Conservation (phyloP, 2,329 filamentous ascomycete genomes). For the Geosmithia morbida region DNA sequence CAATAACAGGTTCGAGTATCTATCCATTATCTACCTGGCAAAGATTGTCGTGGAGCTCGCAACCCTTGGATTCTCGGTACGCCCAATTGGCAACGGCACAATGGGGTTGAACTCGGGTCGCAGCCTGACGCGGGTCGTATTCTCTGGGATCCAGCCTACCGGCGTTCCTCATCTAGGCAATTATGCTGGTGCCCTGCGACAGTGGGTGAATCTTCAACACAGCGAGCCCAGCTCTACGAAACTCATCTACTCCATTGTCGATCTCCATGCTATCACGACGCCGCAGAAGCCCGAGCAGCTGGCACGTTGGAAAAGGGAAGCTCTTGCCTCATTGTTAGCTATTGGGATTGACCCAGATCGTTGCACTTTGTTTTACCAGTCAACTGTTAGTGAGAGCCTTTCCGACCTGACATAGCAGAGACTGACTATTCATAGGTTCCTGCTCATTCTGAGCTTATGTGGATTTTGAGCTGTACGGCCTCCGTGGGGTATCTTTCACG, state of each 20-base stretch:
- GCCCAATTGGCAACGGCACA: neutral
- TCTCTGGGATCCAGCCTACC: constrained; percentile 95
- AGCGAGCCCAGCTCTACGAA: constrained; percentile 41
- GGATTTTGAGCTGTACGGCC: constrained; percentile 85
- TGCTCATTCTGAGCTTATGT: constrained; percentile 84
- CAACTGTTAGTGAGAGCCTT: constrained; percentile 36
- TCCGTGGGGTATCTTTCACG: constrained; percentile 86
- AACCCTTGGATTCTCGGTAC: neutral
- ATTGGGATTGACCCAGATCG: constrained; percentile 69
- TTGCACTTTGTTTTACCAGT: constrained; percentile 73
- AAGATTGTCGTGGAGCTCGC: neutral
- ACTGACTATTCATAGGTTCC: constrained; percentile 35
- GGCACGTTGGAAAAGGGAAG: constrained; percentile 52
- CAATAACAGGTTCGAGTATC: too few species aligned
- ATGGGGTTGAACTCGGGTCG: neutral
- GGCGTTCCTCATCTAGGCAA: constrained; percentile 91
- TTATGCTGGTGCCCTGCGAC: constrained; percentile 76
- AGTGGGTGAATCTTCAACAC: constrained; percentile 70
- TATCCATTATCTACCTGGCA: too few species aligned
- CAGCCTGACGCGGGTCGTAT: constrained; percentile 37
- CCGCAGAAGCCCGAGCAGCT: constrained; percentile 51
- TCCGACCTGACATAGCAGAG: neutral
- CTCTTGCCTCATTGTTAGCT: constrained; percentile 67
- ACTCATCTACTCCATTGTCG: constrained; percentile 77
- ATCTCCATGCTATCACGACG: constrained; percentile 83